These are phyloP conservation scores for Sisymbrium altissimum DNA, from an alignment of 345 rosid species.

Conservation along the genomic window DNA sequence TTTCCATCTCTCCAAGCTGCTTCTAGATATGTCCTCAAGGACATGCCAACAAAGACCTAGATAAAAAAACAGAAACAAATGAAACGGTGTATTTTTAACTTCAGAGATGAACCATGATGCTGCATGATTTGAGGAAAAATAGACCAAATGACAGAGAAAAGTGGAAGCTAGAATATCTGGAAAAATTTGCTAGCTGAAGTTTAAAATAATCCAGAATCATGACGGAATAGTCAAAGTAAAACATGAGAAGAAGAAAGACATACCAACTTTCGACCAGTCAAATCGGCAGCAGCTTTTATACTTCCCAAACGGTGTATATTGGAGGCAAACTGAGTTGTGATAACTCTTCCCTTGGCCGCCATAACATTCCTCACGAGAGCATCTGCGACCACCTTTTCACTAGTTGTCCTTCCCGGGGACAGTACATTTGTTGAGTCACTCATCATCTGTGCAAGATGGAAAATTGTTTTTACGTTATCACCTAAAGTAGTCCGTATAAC, in stretches of 20 bases:
- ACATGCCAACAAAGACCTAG: slow-evolving; percentile 97
- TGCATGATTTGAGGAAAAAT: not conserved
- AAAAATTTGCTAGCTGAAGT: not conserved
- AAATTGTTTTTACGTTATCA: not conserved
- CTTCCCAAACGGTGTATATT: slow-evolving; percentile 97
- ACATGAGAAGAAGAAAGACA: slow-evolving; percentile 23
- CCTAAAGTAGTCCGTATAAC: not conserved
- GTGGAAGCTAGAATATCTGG: not conserved
- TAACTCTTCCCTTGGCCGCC: slow-evolving; percentile 85
- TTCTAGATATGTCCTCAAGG: slow-evolving; percentile 89
- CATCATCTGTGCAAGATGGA: slow-evolving; percentile 72
- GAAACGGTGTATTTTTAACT: not conserved
- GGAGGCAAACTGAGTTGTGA: slow-evolving; percentile 97
- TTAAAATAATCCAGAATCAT: not conserved
- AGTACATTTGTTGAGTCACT: slow-evolving; percentile 96
- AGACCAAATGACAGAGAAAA: not conserved
- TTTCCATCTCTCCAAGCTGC: slow-evolving; percentile 99
- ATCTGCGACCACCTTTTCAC: slow-evolving; percentile 84
- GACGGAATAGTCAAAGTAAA: not conserved
- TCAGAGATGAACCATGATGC: not conserved
- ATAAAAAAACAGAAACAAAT: slow-evolving; percentile 15
- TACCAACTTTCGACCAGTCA: slow-evolving; percentile 89
- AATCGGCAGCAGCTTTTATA: slow-evolving; percentile 95
- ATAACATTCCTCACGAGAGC: slow-evolving; percentile 74
- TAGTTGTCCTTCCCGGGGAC: slow-evolving; percentile 92